Evolutionary conservation across 495 filamentous ascomycete genomes (phyloP), one percentile per base, ranked within the genome.

Genomic region (Penicillium egyptiacum): DNA sequence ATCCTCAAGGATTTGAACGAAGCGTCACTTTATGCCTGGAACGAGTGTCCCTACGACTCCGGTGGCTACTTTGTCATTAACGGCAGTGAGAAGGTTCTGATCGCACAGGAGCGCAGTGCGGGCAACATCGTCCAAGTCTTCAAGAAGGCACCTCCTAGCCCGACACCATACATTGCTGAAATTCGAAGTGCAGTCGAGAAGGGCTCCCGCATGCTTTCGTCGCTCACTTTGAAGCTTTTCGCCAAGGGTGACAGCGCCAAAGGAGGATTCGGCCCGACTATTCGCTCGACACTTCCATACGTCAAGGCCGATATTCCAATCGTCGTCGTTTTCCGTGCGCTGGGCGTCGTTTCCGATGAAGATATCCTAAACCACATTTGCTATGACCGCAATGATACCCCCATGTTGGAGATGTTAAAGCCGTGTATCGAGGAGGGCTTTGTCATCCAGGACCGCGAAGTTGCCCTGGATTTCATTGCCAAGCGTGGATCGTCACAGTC

Each of bases 11-110:
- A 88, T 55, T 80, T 92, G 63, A 81, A 81, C 49, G 92, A 97
- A 57, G 83, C 90, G 50, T 84, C 87, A 17, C 80, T 98, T 1
- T 96, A 93, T 65, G 78, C 85, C 11, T 86, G 90, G 72, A 93
- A 93, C 66, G 94, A 99, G 73, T 99, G 94, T 55, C 94, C 95
- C 0, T 98, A 96, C 70, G 94, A 99, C 66, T 93, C 94, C 61
- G 94, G 94, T 47, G 94, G 94, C 55, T 99, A 99, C 63, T 99
- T 99, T 71, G 88, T 99, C 58, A 98, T 99, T 76, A 99, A 98
- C 74, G 94, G 94, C n/a, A 94, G 90, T 69, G 94, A 99, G 70
- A 99, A 99, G 81, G 94, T 99, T 20, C 72, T 99, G 57, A 98
- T 99, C 58, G 95, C 95, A 1, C 94, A 99, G 71, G 94, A 99